Evolutionary conservation across 139 green algal genomes (phyloP).

Genomic region (Picochlorum sp.): DNA sequence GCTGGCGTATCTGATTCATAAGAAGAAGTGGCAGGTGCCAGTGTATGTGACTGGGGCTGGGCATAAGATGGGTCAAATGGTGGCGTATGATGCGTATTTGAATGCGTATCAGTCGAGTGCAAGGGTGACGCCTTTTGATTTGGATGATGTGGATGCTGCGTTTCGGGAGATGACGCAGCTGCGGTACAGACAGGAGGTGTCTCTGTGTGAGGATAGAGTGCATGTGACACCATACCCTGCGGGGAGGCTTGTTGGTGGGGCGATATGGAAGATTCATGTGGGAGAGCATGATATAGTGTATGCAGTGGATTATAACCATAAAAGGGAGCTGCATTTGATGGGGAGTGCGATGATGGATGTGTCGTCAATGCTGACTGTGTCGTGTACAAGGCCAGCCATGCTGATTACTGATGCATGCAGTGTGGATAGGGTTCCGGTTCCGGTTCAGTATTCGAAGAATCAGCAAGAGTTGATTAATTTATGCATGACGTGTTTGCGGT

Average conservation of each 20-base stretch:
- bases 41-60: constrained; percentile 74
- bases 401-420: constrained; percentile 57
- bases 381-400: constrained; percentile 55
- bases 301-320: constrained; percentile 81
- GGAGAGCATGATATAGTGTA: constrained; percentile 80
- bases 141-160: constrained; percentile 74
- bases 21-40: constrained; percentile 20
- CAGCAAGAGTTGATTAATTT: constrained; percentile 45
- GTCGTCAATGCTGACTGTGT: constrained; percentile 29
- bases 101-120: constrained; percentile 42
- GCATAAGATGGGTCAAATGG: constrained; percentile 78
- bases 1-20: constrained; percentile 65
- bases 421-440: not conserved
- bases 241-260: constrained; percentile 76
- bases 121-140: constrained; percentile 48
- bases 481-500: constrained; percentile 36
- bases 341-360: constrained; percentile 14
- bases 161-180: constrained; percentile 53
- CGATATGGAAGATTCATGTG: constrained; percentile 70
- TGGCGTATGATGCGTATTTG: constrained; percentile 68
- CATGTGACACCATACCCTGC: constrained; percentile 64
- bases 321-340: constrained; percentile 53
- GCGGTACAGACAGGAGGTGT: constrained; percentile 57
- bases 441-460: not conserved
- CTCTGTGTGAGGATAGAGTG: constrained; percentile 48